phyloP scores from a whole-genome alignment of 371 early-diverging fungal species.

The Mortierella sp. region DNA sequence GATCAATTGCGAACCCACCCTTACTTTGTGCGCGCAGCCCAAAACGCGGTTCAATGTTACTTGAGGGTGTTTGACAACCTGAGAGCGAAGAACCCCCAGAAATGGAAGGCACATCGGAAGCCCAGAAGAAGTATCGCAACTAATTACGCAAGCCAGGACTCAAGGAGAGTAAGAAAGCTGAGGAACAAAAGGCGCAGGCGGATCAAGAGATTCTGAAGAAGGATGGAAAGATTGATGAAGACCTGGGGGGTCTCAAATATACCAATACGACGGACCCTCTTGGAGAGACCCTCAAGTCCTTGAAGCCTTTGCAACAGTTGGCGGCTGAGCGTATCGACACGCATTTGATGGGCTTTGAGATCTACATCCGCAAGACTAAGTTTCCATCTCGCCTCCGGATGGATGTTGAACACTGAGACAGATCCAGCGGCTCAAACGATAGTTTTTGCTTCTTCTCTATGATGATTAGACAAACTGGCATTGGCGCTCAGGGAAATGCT shows the following conservation, averaged over 20 bases:
- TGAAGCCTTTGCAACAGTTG: slow-evolving; percentile 74
- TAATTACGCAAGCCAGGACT: slow-evolving; percentile 56
- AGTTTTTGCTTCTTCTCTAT: slow-evolving; percentile 1
- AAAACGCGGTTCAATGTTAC: slow-evolving; percentile 78
- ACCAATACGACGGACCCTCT: slow-evolving; percentile 69
- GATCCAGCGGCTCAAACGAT: too few species aligned
- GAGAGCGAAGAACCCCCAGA: slow-evolving; percentile 56
- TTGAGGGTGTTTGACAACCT: slow-evolving; percentile 75
- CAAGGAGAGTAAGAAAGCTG: slow-evolving; percentile 50
- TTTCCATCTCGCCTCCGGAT: background rate
- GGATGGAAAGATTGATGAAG: slow-evolving; percentile 50
- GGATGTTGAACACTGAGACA: too few species aligned
- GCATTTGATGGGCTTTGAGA: slow-evolving; percentile 77
- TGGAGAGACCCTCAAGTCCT: slow-evolving; percentile 79
- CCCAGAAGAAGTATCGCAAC: slow-evolving; percentile 63
- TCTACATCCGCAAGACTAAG: slow-evolving; percentile 80
- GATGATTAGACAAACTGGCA: slow-evolving; percentile 71
- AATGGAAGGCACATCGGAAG: slow-evolving; percentile 68
- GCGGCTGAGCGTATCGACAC: slow-evolving; percentile 67
- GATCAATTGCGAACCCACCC: slow-evolving; percentile 78
- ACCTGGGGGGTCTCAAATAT: slow-evolving; percentile 53
- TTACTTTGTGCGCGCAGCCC: slow-evolving; percentile 80
- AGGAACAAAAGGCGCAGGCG: slow-evolving; percentile 49
- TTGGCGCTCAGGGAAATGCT: slow-evolving; percentile 77
- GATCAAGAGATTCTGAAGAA: slow-evolving; percentile 56